Evolutionary conservation across 164 flowering plant genomes (phyloP).

Genomic region (Echeveria elegans): DNA sequence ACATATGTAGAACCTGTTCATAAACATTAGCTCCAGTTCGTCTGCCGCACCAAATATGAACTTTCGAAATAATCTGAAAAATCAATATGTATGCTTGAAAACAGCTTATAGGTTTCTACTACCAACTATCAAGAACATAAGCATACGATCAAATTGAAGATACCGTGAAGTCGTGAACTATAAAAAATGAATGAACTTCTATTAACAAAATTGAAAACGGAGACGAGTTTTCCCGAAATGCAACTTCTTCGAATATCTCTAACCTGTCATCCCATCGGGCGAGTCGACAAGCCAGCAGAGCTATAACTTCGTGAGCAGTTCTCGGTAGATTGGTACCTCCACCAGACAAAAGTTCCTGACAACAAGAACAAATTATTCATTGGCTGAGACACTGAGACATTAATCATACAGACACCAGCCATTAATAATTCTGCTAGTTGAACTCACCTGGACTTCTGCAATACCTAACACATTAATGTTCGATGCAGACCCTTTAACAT

Average conservation of each 20-base stretch:
- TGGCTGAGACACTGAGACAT: background rate
- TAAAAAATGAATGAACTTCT: no score
- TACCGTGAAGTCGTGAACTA: background rate
- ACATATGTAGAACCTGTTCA: slow-evolving; percentile 51
- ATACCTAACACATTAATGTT: slow-evolving; percentile 71
- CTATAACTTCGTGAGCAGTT: slow-evolving; percentile 80
- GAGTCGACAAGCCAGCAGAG: slow-evolving; percentile 68
- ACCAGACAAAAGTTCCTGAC: slow-evolving; percentile 66
- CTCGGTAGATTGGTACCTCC: slow-evolving; percentile 73
- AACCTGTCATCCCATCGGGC: slow-evolving; percentile 98
- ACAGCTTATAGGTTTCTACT: background rate
- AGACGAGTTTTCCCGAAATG: no score
- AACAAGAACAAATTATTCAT: background rate
- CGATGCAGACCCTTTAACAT: slow-evolving; percentile 65
- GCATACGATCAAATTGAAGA: background rate
- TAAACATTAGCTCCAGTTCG: slow-evolving; percentile 83
- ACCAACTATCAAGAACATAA: background rate
- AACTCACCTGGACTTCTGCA: slow-evolving; percentile 83
- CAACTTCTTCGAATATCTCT: background rate
- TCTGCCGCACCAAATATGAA: slow-evolving; percentile 88
- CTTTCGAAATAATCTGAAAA: slow-evolving; percentile 66
- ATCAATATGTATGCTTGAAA: background rate
- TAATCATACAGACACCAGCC: background rate
- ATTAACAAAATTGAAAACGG: no score
- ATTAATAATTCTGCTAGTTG: background rate